phyloP scores from a whole-genome alignment of 768 basidiomycete genomes.

The Suillus variegatus region DNA sequence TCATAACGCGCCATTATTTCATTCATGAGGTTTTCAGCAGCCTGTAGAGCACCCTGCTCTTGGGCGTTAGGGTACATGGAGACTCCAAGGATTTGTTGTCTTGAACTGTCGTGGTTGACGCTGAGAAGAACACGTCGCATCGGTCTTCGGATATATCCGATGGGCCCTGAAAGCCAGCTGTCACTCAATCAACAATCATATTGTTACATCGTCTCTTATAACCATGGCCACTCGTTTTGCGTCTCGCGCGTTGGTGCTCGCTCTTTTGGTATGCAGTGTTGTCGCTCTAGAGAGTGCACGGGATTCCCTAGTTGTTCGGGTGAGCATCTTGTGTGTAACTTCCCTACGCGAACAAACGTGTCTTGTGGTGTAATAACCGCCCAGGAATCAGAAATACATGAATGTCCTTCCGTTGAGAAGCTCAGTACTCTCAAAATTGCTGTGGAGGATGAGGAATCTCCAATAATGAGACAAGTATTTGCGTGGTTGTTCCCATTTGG shows the following conservation, averaged over 20 bases:
- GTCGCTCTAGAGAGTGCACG: conserved; percentile 21
- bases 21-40: conserved; percentile 69
- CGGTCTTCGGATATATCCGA: conserved; percentile 29
- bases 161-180: not conserved
- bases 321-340: conserved; percentile 20
- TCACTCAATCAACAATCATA: not conserved
- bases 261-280: conserved; percentile 40
- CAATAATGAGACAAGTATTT: conserved; percentile 80
- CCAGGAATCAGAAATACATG: conserved; percentile 46
- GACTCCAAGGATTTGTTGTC: not conserved
- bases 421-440: conserved; percentile 61
- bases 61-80: conserved; percentile 52
- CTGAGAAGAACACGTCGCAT: not conserved
- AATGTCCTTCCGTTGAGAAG: conserved; percentile 42
- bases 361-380: conserved; percentile 3
- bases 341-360: conserved; percentile 14
- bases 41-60: conserved; percentile 53
- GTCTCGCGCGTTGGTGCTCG: conserved; percentile 34
- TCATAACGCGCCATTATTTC: conserved; percentile 77
- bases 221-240: conserved; percentile 21
- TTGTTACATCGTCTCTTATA: conserved; percentile 7
- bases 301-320: conserved; percentile 31
- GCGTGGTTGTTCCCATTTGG: conserved; percentile 85
- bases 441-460: conserved; percentile 65
- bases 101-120: not conserved